Conservation (phyloP, 257 asterid species). For the Solanum sejunctum region DNA sequence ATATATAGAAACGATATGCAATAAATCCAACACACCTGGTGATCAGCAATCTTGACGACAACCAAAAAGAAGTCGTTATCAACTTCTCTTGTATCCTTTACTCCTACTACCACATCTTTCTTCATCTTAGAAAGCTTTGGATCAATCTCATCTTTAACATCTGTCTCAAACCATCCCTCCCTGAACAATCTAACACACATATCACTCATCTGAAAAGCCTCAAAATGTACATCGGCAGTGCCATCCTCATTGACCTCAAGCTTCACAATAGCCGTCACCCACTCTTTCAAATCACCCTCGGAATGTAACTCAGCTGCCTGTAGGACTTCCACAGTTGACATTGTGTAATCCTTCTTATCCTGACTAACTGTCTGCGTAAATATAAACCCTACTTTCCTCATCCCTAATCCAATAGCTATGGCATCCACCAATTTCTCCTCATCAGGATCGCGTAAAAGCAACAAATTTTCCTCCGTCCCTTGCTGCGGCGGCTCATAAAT, state of each 20-base stretch:
- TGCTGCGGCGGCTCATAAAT: slow-evolving; percentile 92
- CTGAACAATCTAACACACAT: slow-evolving; percentile 63
- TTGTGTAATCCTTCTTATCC: slow-evolving; percentile 75
- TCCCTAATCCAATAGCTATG: slow-evolving; percentile 71
- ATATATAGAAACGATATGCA: not conserved
- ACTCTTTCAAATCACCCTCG: slow-evolving; percentile 75
- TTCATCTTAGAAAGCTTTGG: slow-evolving; percentile 87
- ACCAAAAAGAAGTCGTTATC: slow-evolving; percentile 95
- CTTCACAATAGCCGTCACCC: slow-evolving; percentile 92
- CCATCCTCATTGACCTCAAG: slow-evolving; percentile 88
- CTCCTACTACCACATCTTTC: slow-evolving; percentile 84
- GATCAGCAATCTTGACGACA: slow-evolving; percentile 82
- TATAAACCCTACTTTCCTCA: slow-evolving; percentile 80
- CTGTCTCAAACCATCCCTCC: slow-evolving; percentile 81
- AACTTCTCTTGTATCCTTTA: slow-evolving; percentile 74
- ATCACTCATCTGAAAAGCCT: slow-evolving; percentile 96
- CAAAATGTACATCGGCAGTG: slow-evolving; percentile 75
- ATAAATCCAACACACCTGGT: slow-evolving; percentile 45
- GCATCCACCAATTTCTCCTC: slow-evolving; percentile 81
- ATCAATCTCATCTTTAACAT: slow-evolving; percentile 45
- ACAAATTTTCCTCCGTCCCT: slow-evolving; percentile 60
- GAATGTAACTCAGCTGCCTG: slow-evolving; percentile 87
- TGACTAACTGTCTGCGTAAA: slow-evolving; percentile 81
- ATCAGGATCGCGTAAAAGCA: slow-evolving; percentile 52
- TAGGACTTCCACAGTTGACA: slow-evolving; percentile 65